Evolutionary conservation across 208 protist genomes (phyloP), one percentile per base, ranked within the genome.

Genomic region (Wallacemonas sp.): DNA sequence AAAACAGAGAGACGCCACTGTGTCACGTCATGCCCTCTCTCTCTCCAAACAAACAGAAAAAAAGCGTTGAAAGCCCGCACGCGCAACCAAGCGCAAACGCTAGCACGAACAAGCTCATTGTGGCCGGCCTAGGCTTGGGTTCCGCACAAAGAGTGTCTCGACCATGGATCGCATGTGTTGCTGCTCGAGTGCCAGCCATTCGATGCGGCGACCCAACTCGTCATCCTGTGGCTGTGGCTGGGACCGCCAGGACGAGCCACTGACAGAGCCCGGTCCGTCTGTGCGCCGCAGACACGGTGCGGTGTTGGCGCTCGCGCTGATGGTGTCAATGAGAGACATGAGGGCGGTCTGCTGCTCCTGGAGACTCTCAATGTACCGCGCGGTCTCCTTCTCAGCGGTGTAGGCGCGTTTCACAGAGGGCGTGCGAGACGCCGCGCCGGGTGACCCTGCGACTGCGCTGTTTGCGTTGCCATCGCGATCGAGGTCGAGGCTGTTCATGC

Each of bases 141-240:
- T 33, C 5, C 30, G 32, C 14, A 58, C 52, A 58, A 33, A 58
- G 29, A 58, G n/a, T 11, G 32, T 21, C 14, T 58, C 52, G 5
- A 39, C 19, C 52, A 55, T 58, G 30, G 29, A 26, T 6, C 52
- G 52, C 52, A 39, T 58, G 30, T 58, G 52, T 21, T 39, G 30
- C 30, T 58, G 52, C 19, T 58, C 47, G 9, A 55, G 19, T 17
- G 47, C 19, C 19, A 55, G 9, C 47, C 32, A 58, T 14, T 58
- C 52, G 4, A 39, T 9, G 14, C 52, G 52, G 8, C 52, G 52
- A 24, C 29, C 14, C 52, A 39, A 6, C 19, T 12, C 52, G 16
- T 58, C 52, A 21, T 58, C 52, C 52, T 39, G 30, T 21, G 26
- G 52, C 14, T 3, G 12, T 11, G 52, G 32, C 6, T 24, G 19